Evolutionary conservation across 371 early-diverging fungal species (phyloP).

Genomic region (Capillidium heterosporum): DNA sequence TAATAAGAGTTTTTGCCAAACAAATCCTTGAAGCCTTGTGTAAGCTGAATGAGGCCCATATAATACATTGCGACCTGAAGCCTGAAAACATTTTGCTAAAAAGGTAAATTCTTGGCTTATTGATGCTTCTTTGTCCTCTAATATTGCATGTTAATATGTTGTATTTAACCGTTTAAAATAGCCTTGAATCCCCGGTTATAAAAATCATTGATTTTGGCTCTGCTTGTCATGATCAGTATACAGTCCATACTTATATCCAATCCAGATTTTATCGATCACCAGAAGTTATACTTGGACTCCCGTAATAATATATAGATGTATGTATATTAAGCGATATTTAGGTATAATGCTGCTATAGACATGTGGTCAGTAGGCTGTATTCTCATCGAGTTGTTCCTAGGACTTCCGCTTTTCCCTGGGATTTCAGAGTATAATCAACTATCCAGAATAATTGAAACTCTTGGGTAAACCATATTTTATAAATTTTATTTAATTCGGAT

Average conservation of each 20-base stretch:
- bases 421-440: slow-evolving; percentile 80
- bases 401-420: slow-evolving; percentile 84
- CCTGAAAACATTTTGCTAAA: slow-evolving; percentile 56
- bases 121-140: no score
- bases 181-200: slow-evolving; percentile 50
- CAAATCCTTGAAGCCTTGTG: slow-evolving; percentile 77
- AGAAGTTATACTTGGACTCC: slow-evolving; percentile 76
- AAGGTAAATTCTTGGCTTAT: neutral
- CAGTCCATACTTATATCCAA: slow-evolving; percentile 94
- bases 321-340: slow-evolving; percentile 24
- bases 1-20: slow-evolving; percentile 58
- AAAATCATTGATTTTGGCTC: slow-evolving; percentile 97
- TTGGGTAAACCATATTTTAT: slow-evolving; percentile 30
- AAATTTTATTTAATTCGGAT: neutral
- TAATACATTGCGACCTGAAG: slow-evolving; percentile 98
- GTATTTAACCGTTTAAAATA: slow-evolving; percentile 23
- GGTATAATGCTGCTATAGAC: slow-evolving; percentile 54
- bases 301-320: neutral
- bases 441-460: slow-evolving; percentile 62
- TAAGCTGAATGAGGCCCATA: slow-evolving; percentile 47
- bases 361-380: slow-evolving; percentile 99
- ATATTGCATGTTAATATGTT: neutral
- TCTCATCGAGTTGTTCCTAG: slow-evolving; percentile 90
- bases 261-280: slow-evolving; percentile 94
- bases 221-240: slow-evolving; percentile 3